phyloP scores from a whole-genome alignment of 2,329 filamentous ascomycete genomes.

The Plectosphaerella plurivora region DNA sequence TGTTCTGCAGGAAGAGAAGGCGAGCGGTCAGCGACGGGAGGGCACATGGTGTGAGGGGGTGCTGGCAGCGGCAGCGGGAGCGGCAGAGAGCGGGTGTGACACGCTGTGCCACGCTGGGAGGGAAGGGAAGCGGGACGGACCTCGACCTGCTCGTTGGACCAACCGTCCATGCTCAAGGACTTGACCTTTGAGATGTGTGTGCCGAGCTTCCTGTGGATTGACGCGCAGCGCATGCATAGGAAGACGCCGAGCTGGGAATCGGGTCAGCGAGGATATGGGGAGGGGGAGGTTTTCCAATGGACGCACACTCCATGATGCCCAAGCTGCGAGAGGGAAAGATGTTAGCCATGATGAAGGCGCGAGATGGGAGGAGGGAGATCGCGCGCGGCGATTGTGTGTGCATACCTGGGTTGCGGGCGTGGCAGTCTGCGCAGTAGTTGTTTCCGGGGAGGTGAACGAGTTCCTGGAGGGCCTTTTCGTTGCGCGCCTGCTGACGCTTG shows the following conservation, averaged over 20 bases:
- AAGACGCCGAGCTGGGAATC: conserved; percentile 77
- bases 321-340: conserved; percentile 50
- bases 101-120: neutral
- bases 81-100: neutral
- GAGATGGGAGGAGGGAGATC: neutral
- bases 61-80: neutral
- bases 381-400: conserved; percentile 1
- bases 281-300: neutral
- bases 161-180: conserved; percentile 96
- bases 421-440: conserved; percentile 90
- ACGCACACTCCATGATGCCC: conserved; percentile 95
- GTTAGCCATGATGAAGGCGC: conserved; percentile 15
- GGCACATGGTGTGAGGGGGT: neutral
- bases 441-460: conserved; percentile 86
- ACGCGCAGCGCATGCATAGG: conserved; percentile 94
- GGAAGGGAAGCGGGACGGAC: conserved; percentile 44
- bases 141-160: conserved; percentile 94
- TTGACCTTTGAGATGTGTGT: conserved; percentile 99
- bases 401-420: conserved; percentile 82
- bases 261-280: conserved; percentile 5
- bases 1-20: conserved; percentile 58
- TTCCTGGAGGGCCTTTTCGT: conserved; percentile 87
- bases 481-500: conserved; percentile 97
- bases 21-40: neutral
- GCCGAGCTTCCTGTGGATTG: conserved; percentile 91